These are phyloP conservation scores for Malus fusca DNA, from an alignment of 306 rosid species.

Conservation along the genomic window DNA sequence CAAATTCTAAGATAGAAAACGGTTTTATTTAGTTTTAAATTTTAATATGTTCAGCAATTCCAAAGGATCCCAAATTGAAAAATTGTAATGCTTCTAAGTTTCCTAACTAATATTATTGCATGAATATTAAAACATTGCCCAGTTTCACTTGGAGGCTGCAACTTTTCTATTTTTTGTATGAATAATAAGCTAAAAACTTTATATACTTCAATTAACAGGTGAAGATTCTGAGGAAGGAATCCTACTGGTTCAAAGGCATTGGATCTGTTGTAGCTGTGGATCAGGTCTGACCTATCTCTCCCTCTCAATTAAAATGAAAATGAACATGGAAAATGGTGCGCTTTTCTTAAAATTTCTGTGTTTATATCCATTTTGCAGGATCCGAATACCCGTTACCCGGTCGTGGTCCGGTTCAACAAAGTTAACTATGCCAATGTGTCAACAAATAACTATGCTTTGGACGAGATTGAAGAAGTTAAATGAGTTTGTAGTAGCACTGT, in stretches of 20 bases:
- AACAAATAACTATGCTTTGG: slow-evolving; percentile 87
- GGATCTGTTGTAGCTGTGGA: slow-evolving; percentile 87
- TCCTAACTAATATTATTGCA: neutral
- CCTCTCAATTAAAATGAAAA: neutral
- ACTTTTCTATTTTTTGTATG: neutral
- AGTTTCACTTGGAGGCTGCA: neutral
- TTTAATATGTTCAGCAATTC: neutral
- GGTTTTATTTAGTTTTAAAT: neutral
- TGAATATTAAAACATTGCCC: neutral
- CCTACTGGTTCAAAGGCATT: slow-evolving; percentile 71
- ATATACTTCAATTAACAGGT: slow-evolving; percentile 39
- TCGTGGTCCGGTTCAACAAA: slow-evolving; percentile 77
- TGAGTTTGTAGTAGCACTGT: slow-evolving; percentile 29
- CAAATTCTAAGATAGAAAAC: neutral
- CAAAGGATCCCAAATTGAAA: neutral
- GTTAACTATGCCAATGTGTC: slow-evolving; percentile 85
- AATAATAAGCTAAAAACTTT: neutral
- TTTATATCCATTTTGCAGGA: slow-evolving; percentile 33
- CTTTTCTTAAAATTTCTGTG: neutral
- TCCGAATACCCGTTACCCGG: slow-evolving; percentile 76
- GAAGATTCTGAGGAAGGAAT: slow-evolving; percentile 79
- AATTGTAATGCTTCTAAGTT: neutral
- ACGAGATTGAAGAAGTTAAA: slow-evolving; percentile 62
- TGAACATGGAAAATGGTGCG: neutral
- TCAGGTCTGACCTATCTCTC: slow-evolving; percentile 38